These are phyloP conservation scores for Saccharomycopsis sp. DNA, from an alignment of 805 yeast species.

Conservation along the genomic window DNA sequence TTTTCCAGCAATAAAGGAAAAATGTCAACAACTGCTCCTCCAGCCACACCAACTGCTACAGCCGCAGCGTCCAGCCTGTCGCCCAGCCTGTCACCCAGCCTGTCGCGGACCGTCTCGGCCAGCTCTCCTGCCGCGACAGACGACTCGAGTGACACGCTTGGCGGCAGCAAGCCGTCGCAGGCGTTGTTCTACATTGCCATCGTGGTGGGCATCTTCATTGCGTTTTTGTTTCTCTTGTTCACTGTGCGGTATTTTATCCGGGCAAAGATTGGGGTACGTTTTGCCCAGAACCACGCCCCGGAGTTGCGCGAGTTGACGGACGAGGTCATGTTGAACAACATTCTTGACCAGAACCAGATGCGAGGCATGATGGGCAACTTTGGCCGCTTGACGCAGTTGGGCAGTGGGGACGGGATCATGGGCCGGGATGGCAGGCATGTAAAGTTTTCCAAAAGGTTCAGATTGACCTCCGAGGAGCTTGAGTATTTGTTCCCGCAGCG, in stretches of 20 bases:
- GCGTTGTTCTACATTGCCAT: conserved; percentile 56
- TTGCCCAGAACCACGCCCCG: neutral
- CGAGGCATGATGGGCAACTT: conserved; percentile 1
- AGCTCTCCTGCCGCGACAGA: neutral
- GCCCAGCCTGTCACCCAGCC: neutral
- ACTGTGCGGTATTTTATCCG: conserved; percentile 52
- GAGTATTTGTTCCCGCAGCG: conserved; percentile 50
- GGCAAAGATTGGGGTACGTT: conserved; percentile 43
- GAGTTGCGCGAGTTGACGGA: conserved; percentile 12
- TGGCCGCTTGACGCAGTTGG: neutral
- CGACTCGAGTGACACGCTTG: neutral
- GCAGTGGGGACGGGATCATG: too few relatives aligned
- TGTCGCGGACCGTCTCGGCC: neutral
- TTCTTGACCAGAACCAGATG: neutral
- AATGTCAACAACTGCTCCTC: too few relatives aligned
- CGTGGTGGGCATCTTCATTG: conserved; percentile 52
- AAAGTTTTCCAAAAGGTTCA: conserved; percentile 16
- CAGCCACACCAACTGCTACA: too few relatives aligned
- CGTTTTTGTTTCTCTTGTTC: conserved; percentile 47
- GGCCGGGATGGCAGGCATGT: neutral
- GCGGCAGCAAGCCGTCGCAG: conserved; percentile 44
- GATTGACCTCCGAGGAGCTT: conserved; percentile 48
- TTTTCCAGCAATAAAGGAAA: too few relatives aligned
- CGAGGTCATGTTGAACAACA: conserved; percentile 3
- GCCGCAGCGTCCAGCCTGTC: too few relatives aligned